Evolutionary conservation across 2,329 filamentous ascomycete species (phyloP).

Genomic region (Exophiala sideris): DNA sequence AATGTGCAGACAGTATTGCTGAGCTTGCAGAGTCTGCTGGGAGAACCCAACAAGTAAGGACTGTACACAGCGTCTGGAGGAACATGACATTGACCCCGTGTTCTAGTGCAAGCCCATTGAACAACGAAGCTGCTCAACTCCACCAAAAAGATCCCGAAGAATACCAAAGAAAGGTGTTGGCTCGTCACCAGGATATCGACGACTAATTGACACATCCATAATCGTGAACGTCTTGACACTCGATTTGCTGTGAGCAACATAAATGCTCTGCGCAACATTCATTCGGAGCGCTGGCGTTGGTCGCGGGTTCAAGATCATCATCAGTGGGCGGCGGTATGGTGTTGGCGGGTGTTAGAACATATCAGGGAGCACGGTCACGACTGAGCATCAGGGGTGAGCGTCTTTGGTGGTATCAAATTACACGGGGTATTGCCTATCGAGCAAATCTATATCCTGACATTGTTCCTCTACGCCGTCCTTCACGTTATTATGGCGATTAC

Average conservation of each 20-base stretch:
- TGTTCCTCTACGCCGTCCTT: no score
- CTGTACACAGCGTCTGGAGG: background rate
- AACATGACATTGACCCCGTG: constrained; percentile 8
- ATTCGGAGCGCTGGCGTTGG: background rate
- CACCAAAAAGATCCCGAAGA: constrained; percentile 87
- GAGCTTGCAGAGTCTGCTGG: constrained; percentile 89
- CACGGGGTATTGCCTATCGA: background rate
- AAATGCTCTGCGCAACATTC: background rate
- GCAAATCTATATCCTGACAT: background rate
- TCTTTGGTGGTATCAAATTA: constrained; percentile 11
- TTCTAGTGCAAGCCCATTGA: constrained; percentile 80
- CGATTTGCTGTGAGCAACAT: background rate
- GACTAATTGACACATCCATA: constrained; percentile 31
- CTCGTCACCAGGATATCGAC: constrained; percentile 58
- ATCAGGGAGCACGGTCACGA: background rate
- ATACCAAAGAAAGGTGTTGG: constrained; percentile 74
- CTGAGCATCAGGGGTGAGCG: constrained; percentile 7
- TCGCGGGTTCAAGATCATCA: background rate
- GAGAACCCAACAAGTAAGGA: constrained; percentile 95
- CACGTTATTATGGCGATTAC: no score
- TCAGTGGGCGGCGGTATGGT: background rate
- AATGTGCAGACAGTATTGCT: constrained; percentile 91
- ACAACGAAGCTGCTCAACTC: constrained; percentile 91
- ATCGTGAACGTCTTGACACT: background rate
- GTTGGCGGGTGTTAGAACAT: background rate